Percentiles rank a stretch among this genome's conserved stretches.
Conservation (phyloP, 441 rosid genomes). For the Dalechampia spathulata region DNA sequence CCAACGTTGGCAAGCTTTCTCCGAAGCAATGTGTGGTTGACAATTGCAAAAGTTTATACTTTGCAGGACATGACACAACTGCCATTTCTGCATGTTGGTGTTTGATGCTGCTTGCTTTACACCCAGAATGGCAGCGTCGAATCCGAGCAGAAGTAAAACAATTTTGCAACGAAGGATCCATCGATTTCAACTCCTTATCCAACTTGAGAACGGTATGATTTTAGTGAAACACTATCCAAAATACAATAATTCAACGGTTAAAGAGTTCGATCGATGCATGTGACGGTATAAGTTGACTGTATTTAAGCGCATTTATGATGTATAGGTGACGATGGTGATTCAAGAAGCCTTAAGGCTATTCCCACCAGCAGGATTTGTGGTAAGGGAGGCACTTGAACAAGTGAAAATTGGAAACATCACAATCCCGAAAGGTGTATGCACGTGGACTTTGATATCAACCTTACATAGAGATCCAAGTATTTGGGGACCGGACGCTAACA, state of each 20-base stretch:
- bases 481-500: slow-evolving; percentile 53
- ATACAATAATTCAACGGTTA: too few species aligned
- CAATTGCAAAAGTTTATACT: slow-evolving; percentile 11
- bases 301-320: not conserved
- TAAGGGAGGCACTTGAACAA: slow-evolving; percentile 56
- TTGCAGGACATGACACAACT: slow-evolving; percentile 14
- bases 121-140: slow-evolving; percentile 9
- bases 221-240: too few species aligned
- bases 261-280: too few species aligned
- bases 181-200: slow-evolving; percentile 10
- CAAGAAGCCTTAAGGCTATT: slow-evolving; percentile 18
- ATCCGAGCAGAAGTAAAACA: slow-evolving; percentile 10
- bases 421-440: slow-evolving; percentile 46
- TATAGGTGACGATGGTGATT: slow-evolving; percentile 6
- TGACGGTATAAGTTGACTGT: not conserved
- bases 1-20: slow-evolving; percentile 21
- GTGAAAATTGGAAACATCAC: slow-evolving; percentile 33
- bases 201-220: slow-evolving; percentile 40
- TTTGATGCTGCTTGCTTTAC: slow-evolving; percentile 12
- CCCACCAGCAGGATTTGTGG: slow-evolving; percentile 53
- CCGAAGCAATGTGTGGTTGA: slow-evolving; percentile 5
- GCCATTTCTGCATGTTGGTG: slow-evolving; percentile 12
- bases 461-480: slow-evolving; percentile 51
- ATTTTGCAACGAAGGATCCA: slow-evolving; percentile 20
- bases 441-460: slow-evolving; percentile 53